Percentiles rank a stretch among this genome's conserved stretches.
phyloP scores from a whole-genome alignment of 805 yeast genomes.

The Monosporozyma yasuniensis region DNA sequence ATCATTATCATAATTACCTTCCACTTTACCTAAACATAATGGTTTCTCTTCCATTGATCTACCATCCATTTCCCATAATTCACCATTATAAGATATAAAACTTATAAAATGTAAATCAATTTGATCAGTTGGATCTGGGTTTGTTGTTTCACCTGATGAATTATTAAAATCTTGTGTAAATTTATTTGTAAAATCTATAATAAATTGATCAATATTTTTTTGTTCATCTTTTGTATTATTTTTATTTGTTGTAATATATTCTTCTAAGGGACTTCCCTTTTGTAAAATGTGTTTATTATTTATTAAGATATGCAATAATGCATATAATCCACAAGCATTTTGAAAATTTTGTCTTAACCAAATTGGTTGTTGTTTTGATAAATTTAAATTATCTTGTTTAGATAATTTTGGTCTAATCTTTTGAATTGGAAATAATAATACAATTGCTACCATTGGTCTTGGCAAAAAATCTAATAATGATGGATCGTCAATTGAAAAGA shows the following conservation, averaged over 20 bases:
- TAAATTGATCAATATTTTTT: slow-evolving; percentile 5
- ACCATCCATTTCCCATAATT: slow-evolving; percentile 82
- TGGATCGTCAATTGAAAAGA: slow-evolving; percentile 75
- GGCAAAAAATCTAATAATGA: slow-evolving; percentile 77
- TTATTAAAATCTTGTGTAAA: slow-evolving; percentile 16
- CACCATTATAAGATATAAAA: slow-evolving; percentile 49
- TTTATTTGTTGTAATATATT: slow-evolving; percentile 20
- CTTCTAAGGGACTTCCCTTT: slow-evolving; percentile 14
- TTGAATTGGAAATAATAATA: slow-evolving; percentile 71
- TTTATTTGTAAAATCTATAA: slow-evolving; percentile 21
- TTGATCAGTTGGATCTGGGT: slow-evolving; percentile 46
- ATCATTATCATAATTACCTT: slow-evolving; percentile 12
- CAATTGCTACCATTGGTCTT: slow-evolving; percentile 64
- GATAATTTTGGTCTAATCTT: slow-evolving; percentile 29
- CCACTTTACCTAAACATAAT: slow-evolving; percentile 42
- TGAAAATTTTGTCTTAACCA: slow-evolving; percentile 83
- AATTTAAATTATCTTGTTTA: slow-evolving; percentile 2
- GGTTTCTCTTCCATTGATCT: slow-evolving; percentile 59
- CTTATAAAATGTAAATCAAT: slow-evolving; percentile 71
- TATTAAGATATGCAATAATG: slow-evolving; percentile 58
- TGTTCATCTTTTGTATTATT: slow-evolving; percentile 21
- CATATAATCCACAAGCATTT: slow-evolving; percentile 91
- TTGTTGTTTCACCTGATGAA: slow-evolving; percentile 53
- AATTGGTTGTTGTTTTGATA: slow-evolving; percentile 21
- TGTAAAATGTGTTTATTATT: slow-evolving; percentile 27